Base-by-base conservation (phyloP, 345 rosid genomes). In the Lumnitzera racemosa region DNA sequence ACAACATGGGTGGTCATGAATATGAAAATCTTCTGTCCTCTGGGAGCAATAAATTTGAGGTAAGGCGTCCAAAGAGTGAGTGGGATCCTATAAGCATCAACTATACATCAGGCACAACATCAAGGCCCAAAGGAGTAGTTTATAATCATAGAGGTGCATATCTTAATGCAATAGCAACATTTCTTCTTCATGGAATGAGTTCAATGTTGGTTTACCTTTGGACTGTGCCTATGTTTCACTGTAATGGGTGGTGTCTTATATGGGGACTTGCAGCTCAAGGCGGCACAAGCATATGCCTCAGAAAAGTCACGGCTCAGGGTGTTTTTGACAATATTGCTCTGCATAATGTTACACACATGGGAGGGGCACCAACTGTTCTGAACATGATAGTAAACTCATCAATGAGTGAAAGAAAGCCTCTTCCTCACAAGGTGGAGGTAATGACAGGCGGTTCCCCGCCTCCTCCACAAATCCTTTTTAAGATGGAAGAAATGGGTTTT, bases 221-320 rank as follows among this genome's bases (percentile, higher is more conserved):
- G 96, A 85, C 92, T 0, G 92, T 92, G 13, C 98, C 98, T 0
- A 87, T 92, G 94, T 92, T 92, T 73, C 98, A 89, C 50, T 87
- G 95, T 66, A 92, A 89, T 8, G 96, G 96, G 0, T 89, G 98
- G 96, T 86, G 92, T 52, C 86, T 91, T 3, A 41, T 66, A 12
- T 91, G 98, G 98, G 98, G 95, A 11, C 67, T 91, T 46, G 90
- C 96, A 0, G 96, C 96, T 0, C 89, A 75, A 48, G 98, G 98
- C 4, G 98, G 96, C 49, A 86, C 87, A 0, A 91, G 83, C 66
- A 65, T 91, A 47, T 89, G 95, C 73, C 72, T 83, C 0, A 73
- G 91, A 60, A 86, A 83, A 41, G 83, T 86, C 59, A 53, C 80
- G 12, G 78, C 96, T 0, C 69, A 71, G 58, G 73, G 61, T 46